These are phyloP conservation scores for Penicillium griseofulvum DNA, from an alignment of 2,329 filamentous ascomycete genomes.

Conservation along the genomic window DNA sequence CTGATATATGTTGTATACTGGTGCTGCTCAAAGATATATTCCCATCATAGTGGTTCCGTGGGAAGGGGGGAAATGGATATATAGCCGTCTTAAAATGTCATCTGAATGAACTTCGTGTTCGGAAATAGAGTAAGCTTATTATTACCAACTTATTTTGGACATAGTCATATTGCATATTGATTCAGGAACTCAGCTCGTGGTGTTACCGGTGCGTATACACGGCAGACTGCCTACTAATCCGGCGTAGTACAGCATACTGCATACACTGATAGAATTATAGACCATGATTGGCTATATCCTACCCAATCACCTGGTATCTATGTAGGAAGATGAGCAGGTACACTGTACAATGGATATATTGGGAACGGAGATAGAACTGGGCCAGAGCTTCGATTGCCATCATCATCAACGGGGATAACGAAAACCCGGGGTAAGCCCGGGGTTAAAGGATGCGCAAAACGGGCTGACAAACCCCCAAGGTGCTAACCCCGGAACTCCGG, in stretches of 20 bases:
- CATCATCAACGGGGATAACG: no score
- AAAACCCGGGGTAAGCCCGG: no score
- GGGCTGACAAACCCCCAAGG: no score
- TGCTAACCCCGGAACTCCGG: constrained; percentile 9
- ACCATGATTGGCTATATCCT: not conserved
- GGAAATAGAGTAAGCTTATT: not conserved
- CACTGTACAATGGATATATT: not conserved
- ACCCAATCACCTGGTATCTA: not conserved
- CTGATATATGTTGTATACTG: not conserved
- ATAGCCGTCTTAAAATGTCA: not conserved
- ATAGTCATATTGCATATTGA: not conserved
- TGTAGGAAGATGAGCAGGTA: not conserved
- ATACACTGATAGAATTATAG: not conserved
- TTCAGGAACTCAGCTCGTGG: not conserved
- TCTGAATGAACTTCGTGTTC: not conserved
- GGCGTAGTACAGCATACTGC: not conserved
- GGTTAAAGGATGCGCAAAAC: not conserved
- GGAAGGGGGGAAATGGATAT: not conserved
- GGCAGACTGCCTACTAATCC: not conserved
- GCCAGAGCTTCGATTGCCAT: not conserved
- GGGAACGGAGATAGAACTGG: not conserved
- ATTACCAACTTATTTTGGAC: not conserved
- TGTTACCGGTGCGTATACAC: not conserved
- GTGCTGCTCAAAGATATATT: not conserved
- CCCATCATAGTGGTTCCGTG: no score